Base-by-base conservation (phyloP, 2,329 filamentous ascomycete genomes). In the Capronia americana region DNA sequence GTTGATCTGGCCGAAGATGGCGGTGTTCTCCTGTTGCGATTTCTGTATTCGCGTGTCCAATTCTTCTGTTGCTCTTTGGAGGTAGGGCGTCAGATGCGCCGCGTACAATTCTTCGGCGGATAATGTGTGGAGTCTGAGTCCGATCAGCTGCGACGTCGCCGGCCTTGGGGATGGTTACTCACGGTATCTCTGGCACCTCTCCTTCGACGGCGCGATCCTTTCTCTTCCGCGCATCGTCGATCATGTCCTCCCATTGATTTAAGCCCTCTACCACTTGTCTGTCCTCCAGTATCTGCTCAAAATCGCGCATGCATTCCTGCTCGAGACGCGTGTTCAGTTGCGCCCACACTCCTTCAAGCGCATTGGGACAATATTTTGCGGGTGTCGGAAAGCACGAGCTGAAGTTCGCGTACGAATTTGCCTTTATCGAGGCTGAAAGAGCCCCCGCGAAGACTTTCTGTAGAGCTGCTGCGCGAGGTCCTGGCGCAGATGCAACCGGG, bases 311-410 rank as follows among this genome's bases (percentile, higher is more conserved):
- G 69, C 85, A 86, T 59, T 82, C 82, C 68, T 84, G 83, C 70
- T 87, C 85, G 60, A 89, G 75, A 70, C 87, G 84, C 58, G 82
- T 81, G 50, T 85, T 85, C 69, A 89, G 81, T 69, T 88, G 85
- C 61, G 82, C 79, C 77, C 86, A 86, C 24, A 90, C 79, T 3
- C 81, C 80, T 71, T 87, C 83, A 64, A 90, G 73, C 50, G 82
- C 83, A 28, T 83, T 83, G 1, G 86, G 84, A 11, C 85, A 85
- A 71, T 87, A 80, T 71, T 81, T 79, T 20, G 87, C 85, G 1
- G 86, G 84, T 0, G 87, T 90, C 0, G 87, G 87, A 70, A 89
- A 89, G 72, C 87, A 90, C 26, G 85, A 79, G 0, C 85, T 82
- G 74, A 89, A 90, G 71, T 88, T 88, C 57, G 80, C 78, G 74